Conservation (phyloP, 305 asterid species). For the Fraxinus platypoda region DNA sequence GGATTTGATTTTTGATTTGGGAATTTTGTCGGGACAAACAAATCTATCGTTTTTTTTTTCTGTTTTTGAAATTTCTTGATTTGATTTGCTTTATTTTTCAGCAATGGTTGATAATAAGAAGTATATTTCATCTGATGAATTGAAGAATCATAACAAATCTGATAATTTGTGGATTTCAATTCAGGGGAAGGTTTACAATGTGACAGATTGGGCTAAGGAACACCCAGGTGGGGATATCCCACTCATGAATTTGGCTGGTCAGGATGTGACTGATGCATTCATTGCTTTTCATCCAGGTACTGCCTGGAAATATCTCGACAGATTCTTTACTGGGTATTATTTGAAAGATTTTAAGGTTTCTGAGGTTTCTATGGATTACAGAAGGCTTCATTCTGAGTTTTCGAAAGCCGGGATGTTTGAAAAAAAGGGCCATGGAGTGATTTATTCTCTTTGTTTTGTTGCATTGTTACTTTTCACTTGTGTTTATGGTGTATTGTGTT, state of each 20-base stretch:
- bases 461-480: constrained; percentile 29
- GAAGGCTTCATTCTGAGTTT: constrained; percentile 36
- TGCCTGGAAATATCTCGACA: constrained; percentile 56
- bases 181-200: constrained; percentile 61
- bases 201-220: constrained; percentile 50
- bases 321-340: constrained; percentile 45
- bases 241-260: constrained; percentile 49
- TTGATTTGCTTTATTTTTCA: background rate
- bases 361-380: constrained; percentile 51
- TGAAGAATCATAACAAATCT: constrained; percentile 46
- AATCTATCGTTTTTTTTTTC: background rate
- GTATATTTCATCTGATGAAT: constrained; percentile 47
- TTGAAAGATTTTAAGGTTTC: constrained; percentile 48
- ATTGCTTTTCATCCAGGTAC: constrained; percentile 59
- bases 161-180: constrained; percentile 59
- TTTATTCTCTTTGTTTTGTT: constrained; percentile 34
- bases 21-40: background rate
- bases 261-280: constrained; percentile 70
- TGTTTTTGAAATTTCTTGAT: background rate
- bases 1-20: background rate
- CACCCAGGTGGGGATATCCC: constrained; percentile 63
- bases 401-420: constrained; percentile 50
- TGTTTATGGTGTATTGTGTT: constrained; percentile 38
- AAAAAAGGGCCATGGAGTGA: constrained; percentile 51
- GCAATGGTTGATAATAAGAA: constrained; percentile 45